Base-by-base conservation (phyloP, 768 basidiomycete species). In the Rickenella mellea region DNA sequence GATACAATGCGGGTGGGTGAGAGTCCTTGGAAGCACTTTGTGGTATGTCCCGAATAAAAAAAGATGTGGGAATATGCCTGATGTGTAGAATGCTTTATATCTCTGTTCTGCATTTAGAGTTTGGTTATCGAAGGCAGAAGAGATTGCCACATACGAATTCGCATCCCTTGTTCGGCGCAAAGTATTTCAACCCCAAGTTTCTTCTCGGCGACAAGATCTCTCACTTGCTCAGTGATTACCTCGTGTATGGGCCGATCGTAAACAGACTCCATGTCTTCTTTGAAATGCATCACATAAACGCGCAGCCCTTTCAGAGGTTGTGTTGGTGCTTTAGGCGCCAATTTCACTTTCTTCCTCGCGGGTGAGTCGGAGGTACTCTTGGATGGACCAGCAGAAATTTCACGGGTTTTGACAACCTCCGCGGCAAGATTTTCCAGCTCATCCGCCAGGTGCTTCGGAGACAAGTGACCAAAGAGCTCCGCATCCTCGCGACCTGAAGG, bases 281-380 rank as follows among this genome's bases (percentile, higher is more conserved):
- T 96, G 68, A 88, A 88, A 54, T 96, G 91, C 30, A 77, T 87
- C 42, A 96, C 66, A 56, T 76, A 89, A n/a, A 96, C 69, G 24
- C 69, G 66, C 24, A 89, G 54, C 8, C 80, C 83, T 3, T 60
- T 50, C 22, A 89, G 62, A 9, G 71, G 69, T 31, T 72, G 74
- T 4, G 62, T 61, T 25, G 80, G 51, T 21, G 72, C 66, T 2
- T 63, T 50, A 6, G 63, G 47, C 2, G 67, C 47, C 24, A 70
- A 56, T 38, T 68, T 63, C 39, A 36, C 33, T 40, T 56, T 64
- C 60, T 66, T 71, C 37, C 62, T 56, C 3, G 57, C 51, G 3
- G 52, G 57, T 43, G 14, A 30, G 5, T 21, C 28, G 19, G 4
- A 25, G 12, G n/a, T 15, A 22, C 22, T 11, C 12, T 29, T 47